Base-by-base conservation (phyloP, 768 basidiomycete genomes). In the Steccherinum ochraceum region DNA sequence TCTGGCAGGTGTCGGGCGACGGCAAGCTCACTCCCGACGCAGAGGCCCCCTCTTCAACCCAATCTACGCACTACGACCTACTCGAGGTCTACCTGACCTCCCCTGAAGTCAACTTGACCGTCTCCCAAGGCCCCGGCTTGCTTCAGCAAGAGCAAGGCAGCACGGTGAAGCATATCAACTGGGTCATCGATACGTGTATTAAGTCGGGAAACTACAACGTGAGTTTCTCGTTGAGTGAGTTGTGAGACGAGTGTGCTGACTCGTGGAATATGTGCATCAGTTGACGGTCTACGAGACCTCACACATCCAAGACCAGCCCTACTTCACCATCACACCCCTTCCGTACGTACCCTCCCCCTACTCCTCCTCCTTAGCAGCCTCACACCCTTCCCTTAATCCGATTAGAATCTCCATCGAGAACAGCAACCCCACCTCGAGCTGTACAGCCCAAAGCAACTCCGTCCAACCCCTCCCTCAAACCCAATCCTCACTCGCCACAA, bases 231-330 rank as follows among this genome's bases (percentile, higher is more conserved):
- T 19, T 48, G 13, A 26, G 46, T 16, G 19, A 10, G 7, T 43
- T n/a, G n/a, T 23, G 41, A 18, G 35, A 39, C 35, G 35, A 39
- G 11, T 39, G n/a, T 39, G n/a, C n/a, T 39, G 35, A 39, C 35
- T 40, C n/a, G 24, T 11, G 13, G 24, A 43, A 11, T 40, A 42
- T 27, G 5, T 45, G 30, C 12, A 41, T 4, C 50, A 79, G 77
- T 58, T 77, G 41, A 78, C 76, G 1, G 72, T 77, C 55, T 78
- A 79, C 52, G 78, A 79, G 56, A 59, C 54, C 5, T 72, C 73
- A 1, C 63, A 65, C 30, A 67, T 74, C 52, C 66, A 74, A 47
- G 59, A 57, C 40, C 45, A 64, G 26, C 54, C 62, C 4, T 69
- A 59, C 56, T 77, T 73, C 55, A 60, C 68, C 24, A 75, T 78